Percentiles rank a stretch among this genome's conserved stretches.
phyloP scores from a whole-genome alignment of 2,329 filamentous ascomycete species.

The Exophiala sp. region DNA sequence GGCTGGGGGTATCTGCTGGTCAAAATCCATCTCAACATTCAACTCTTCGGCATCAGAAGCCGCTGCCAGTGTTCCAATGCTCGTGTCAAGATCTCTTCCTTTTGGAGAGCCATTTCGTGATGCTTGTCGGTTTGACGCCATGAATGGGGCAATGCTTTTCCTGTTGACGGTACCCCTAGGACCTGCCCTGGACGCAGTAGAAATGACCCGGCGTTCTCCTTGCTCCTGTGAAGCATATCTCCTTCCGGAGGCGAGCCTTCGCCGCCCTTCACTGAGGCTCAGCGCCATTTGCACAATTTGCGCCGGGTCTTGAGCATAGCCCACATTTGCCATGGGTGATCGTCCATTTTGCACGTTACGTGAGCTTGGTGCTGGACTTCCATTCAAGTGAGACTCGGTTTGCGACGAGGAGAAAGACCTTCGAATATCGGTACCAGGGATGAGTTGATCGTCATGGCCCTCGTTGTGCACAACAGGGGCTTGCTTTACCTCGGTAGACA shows the following conservation, averaged over 20 bases:
- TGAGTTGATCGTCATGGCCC: constrained; percentile 3
- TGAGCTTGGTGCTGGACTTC: constrained; percentile 7
- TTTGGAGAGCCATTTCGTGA: constrained; percentile 22
- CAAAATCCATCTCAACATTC: constrained; percentile 34
- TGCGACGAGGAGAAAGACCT: constrained; percentile 15
- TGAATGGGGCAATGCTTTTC: constrained; percentile 19
- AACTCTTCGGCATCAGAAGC: constrained; percentile 24
- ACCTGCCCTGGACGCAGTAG: constrained; percentile 13
- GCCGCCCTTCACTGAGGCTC: constrained; percentile 77
- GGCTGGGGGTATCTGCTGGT: constrained; percentile 64
- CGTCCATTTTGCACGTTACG: constrained; percentile 4
- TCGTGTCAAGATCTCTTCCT: constrained; percentile 16
- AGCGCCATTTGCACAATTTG: constrained; percentile 93
- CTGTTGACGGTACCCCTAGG: constrained; percentile 13
- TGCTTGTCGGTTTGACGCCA: constrained; percentile 16
- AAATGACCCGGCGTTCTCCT: constrained; percentile 22
- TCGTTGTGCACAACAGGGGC: constrained; percentile 18
- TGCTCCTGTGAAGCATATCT: constrained; percentile 37
- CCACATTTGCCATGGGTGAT: constrained; percentile 22
- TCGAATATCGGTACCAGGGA: constrained; percentile 11
- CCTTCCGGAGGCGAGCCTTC: constrained; percentile 55
- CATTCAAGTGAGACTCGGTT: constrained; percentile 4
- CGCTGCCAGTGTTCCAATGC: constrained; percentile 11
- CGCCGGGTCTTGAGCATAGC: constrained; percentile 69
- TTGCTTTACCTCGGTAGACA: constrained; percentile 29